These are phyloP conservation scores for Erodium chrysanthum DNA, from an alignment of 441 rosid genomes.

Conservation along the genomic window DNA sequence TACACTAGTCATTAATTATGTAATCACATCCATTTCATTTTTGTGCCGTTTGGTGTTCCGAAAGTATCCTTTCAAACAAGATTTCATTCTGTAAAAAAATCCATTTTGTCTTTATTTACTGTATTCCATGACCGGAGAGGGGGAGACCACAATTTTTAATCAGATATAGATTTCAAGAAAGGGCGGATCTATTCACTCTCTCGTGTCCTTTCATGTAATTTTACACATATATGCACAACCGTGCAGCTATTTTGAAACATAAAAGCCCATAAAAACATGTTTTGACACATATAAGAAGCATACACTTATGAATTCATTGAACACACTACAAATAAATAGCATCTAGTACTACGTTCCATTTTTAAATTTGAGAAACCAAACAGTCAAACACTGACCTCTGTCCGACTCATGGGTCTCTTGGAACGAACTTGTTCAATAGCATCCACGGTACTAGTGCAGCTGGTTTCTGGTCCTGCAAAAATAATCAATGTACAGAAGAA, in stretches of 20 bases:
- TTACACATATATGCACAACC: neutral
- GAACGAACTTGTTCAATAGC: constrained; percentile 59
- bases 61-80: too few species aligned
- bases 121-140: too few species aligned
- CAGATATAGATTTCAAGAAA: too few species aligned
- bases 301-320: neutral
- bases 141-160: too few species aligned
- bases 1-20: too few species aligned
- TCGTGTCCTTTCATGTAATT: neutral
- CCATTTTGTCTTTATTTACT: too few species aligned
- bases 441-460: constrained; percentile 50
- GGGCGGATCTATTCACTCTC: too few species aligned
- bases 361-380: constrained; percentile 11
- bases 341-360: neutral
- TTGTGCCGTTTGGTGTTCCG: too few species aligned
- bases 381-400: constrained; percentile 49
- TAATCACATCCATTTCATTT: too few species aligned
- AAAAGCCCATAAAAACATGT: too few species aligned
- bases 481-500: constrained; percentile 14
- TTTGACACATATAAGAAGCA: too few species aligned
- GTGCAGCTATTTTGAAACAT: neutral
- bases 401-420: constrained; percentile 86
- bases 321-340: neutral
- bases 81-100: too few species aligned
- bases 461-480: constrained; percentile 39